Evolutionary conservation across 257 asterid species (phyloP), one percentile per base, ranked within the genome.

Genomic region (Jaltomata sinuosa): DNA sequence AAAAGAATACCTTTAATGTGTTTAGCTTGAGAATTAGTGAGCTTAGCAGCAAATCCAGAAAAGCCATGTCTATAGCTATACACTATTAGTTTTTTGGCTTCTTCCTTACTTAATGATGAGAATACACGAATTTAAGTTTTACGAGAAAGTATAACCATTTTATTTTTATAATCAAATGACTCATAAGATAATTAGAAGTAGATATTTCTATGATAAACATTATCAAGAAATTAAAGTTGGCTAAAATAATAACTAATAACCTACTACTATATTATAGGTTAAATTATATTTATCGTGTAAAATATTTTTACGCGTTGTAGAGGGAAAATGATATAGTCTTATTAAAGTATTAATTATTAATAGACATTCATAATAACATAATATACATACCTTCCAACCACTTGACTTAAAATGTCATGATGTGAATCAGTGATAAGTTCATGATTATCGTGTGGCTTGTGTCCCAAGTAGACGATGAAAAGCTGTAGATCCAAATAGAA

Each of bases 61-160:
- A 86, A 86, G 15, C 88, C 84, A 79, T 86, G 83, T 49, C 82
- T 82, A 59, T n/a, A n/a, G n/a, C n/a, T n/a, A n/a, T n/a, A n/a
- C n/a, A n/a, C n/a, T n/a, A n/a, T n/a, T n/a, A n/a, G 53, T 59
- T 34, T 65, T 47, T 50, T 15, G 11, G 76, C 79, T 61, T 76
- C 80, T 59, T 86, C 88, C n/a, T 64, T 74, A 61, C 88, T 77
- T 12, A 12, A 45, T 45, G 52, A 45, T 11, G 50, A 49, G 16
- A 12, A 49, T 49, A 49, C 4, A 12, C 18, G 5, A 3, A 11
- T 12, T n/a, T n/a, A n/a, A 49, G 1, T 49, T 49, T 49, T 49
- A 40, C n/a, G n/a, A n/a, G n/a, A n/a, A n/a, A n/a, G n/a, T n/a
- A n/a, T n/a, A n/a, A n/a, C n/a, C n/a, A n/a, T n/a, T n/a, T n/a